phyloP scores from a whole-genome alignment of 2,329 filamentous ascomycete genomes.

The Ophiostoma sp. region DNA sequence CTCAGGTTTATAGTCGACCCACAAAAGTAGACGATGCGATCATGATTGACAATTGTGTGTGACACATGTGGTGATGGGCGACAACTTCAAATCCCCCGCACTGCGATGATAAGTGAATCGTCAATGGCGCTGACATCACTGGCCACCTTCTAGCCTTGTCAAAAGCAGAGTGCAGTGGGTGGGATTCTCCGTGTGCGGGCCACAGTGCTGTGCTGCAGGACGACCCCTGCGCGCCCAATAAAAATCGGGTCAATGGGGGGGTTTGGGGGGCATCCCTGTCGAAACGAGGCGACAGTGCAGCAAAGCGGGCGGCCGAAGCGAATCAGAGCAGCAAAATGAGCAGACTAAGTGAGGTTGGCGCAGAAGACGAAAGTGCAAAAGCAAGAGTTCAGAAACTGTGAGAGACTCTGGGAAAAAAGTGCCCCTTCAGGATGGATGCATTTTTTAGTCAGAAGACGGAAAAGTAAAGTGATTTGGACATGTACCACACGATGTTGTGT shows the following conservation, averaged over 20 bases:
- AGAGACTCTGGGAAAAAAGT: neutral
- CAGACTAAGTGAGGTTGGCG: neutral
- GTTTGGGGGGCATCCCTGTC: neutral
- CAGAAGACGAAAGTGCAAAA: neutral
- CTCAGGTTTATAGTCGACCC: neutral
- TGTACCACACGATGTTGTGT: neutral
- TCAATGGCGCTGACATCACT: constrained; percentile 22
- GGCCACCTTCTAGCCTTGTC: constrained; percentile 15
- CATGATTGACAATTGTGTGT: neutral
- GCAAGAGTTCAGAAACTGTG: neutral
- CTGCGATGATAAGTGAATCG: neutral
- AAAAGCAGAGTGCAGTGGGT: constrained; percentile 10
- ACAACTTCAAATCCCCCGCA: constrained; percentile 7
- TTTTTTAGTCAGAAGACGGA: neutral
- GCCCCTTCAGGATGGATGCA: no score
- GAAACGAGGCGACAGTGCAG: constrained; percentile 5
- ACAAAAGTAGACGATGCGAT: neutral
- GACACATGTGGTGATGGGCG: neutral
- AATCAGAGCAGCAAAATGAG: constrained; percentile 16
- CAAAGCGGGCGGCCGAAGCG: constrained; percentile 14
- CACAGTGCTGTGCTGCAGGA: neutral
- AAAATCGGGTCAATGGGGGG: constrained; percentile 17
- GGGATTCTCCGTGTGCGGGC: constrained; percentile 3
- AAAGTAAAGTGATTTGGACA: neutral
- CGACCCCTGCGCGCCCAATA: constrained; percentile 18